Evolutionary conservation across 495 filamentous ascomycete genomes (phyloP).

Genomic region (Annulohypoxylon stygium): DNA sequence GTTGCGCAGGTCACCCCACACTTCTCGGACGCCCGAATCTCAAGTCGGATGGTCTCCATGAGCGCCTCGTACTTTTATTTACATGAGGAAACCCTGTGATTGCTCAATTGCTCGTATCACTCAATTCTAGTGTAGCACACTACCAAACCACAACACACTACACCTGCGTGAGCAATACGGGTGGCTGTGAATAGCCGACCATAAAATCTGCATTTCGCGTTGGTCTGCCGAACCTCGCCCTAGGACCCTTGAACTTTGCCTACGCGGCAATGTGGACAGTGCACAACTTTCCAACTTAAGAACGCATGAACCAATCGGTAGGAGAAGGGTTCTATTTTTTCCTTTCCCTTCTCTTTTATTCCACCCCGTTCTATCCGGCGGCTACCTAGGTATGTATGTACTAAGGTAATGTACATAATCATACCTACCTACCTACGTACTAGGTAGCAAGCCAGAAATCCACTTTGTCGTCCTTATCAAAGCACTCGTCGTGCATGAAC

Average conservation of each 20-base stretch:
- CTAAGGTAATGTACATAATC: neutral
- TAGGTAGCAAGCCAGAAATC: neutral
- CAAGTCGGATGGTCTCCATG: constrained; percentile 41
- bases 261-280: constrained; percentile 23
- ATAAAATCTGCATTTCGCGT: constrained; percentile 41
- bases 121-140: constrained; percentile 37
- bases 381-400: neutral
- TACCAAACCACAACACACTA: constrained; percentile 21
- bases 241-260: neutral
- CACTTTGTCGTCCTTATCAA: constrained; percentile 16
- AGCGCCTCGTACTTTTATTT: constrained; percentile 44
- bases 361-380: constrained; percentile 12
- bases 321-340: constrained; percentile 9
- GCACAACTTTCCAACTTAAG: constrained; percentile 5
- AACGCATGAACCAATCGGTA: constrained; percentile 25
- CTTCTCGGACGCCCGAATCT: constrained; percentile 39
- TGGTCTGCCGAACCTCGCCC: constrained; percentile 36
- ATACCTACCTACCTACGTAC: neutral
- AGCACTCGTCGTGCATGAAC: constrained; percentile 19
- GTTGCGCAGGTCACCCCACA: constrained; percentile 44
- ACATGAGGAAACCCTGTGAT: constrained; percentile 40
- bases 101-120: constrained; percentile 50
- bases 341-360: constrained; percentile 7
- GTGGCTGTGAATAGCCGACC: constrained; percentile 44
- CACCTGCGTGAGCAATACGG: constrained; percentile 44